Evolutionary conservation across 176 grass and related monocot genomes (phyloP), one percentile per base, ranked within the genome.

Genomic region (Aegilops umbellulata): DNA sequence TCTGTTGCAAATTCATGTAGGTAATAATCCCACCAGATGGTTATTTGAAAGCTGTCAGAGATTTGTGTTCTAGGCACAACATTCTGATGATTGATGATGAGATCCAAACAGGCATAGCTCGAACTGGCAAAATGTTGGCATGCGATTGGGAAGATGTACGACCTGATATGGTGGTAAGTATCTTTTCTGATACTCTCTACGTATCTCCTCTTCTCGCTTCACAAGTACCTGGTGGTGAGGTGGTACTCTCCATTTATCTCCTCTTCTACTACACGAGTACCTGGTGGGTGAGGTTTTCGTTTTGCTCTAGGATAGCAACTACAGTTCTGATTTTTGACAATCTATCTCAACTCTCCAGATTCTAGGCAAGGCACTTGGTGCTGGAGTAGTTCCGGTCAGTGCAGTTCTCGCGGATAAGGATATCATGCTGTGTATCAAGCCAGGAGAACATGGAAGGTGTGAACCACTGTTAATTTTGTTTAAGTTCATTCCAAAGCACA

Each of bases 31-130:
- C 97, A 80, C 94, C 97, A 63, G 88, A 94, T 76, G 97, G 94
- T 61, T 98, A 95, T 88, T 88, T 98, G 84, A 94, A 88, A 95
- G 87, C 86, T 76, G 92, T 92, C 60, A 95, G 97, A 94, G 87
- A 95, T 23, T 62, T 98, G 66, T 98, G 97, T 86, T 95, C 94
- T 16, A 91, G 71, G 82, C 66, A 94, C 87, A 95, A 98, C 41
- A 88, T 98, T 89, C 72, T 98, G 58, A 98, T 98, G 97, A 95
- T 98, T 90, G 97, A 88, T 84, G 97, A 98, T 92, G 97, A 98
- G 86, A 94, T 98, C 69, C 97, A 98, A 92, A 98, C 97, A 61
- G 97, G 97, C 53, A 95, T 98, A 91, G 97, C 94, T 44, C 90
- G 94, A 69, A 98, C 96, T n/a, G 97, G 97, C 12, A 92, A 86